Percentiles rank a stretch among this genome's conserved stretches.
Evolutionary conservation across 176 grass and related monocot species (phyloP).

Genomic region (Chrysopogon serrulatus): DNA sequence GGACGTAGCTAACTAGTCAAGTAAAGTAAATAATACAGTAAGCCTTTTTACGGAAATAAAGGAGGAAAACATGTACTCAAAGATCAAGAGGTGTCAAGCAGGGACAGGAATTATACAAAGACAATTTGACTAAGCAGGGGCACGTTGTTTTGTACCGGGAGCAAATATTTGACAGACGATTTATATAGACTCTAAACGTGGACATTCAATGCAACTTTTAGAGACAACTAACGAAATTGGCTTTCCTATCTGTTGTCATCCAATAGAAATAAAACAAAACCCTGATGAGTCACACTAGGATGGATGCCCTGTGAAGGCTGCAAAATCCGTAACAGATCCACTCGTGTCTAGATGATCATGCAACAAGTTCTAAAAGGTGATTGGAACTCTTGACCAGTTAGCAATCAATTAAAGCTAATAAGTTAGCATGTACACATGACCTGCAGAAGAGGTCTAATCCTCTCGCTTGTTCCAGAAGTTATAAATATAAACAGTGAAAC

Average conservation of each 20-base stretch:
- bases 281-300: background rate
- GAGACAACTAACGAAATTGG: background rate
- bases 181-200: background rate
- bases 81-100: background rate
- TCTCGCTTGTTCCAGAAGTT: background rate
- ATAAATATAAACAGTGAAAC: background rate
- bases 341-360: constrained; percentile 3
- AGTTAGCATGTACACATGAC: background rate
- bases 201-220: background rate
- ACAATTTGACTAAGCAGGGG: background rate
- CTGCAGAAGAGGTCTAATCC: background rate
- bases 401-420: background rate
- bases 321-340: background rate
- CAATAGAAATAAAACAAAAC: background rate
- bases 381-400: background rate
- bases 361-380: constrained; percentile 13
- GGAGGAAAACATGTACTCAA: background rate
- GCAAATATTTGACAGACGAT: background rate
- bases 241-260: background rate
- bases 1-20: too few species aligned
- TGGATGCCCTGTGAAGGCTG: background rate
- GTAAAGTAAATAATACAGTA: too few species aligned
- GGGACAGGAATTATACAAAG: background rate
- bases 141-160: background rate
- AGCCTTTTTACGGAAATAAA: background rate